These are phyloP conservation scores for Hansenula lynferdii DNA, from an alignment of 1,139 yeast species.

Conservation along the genomic window DNA sequence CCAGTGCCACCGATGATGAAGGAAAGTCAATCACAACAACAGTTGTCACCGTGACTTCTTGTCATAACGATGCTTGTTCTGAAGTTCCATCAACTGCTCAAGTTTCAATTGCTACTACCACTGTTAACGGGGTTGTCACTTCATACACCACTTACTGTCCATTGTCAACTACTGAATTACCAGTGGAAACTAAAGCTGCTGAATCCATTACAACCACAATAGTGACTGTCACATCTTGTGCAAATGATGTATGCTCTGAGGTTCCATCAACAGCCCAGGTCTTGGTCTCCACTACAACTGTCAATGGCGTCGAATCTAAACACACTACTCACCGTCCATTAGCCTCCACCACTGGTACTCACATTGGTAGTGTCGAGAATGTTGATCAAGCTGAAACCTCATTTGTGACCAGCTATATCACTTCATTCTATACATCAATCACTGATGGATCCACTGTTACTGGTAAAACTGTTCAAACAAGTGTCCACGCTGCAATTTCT, in stretches of 20 bases:
- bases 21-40: conserved; percentile 17
- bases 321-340: conserved; percentile 27
- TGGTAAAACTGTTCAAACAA: too few relatives aligned
- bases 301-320: conserved; percentile 3
- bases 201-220: background rate
- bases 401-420: conserved; percentile 10
- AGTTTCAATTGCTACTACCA: conserved; percentile 12
- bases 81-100: conserved; percentile 3
- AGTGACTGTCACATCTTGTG: conserved; percentile 12
- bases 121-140: conserved; percentile 7
- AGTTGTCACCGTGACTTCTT: conserved; percentile 10
- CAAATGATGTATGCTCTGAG: conserved; percentile 23
- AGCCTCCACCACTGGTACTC: background rate
- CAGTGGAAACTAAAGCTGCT: background rate
- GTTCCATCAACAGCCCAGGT: conserved; percentile 2
- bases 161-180: conserved; percentile 4
- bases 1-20: conserved; percentile 19
- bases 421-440: too few relatives aligned
- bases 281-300: conserved; percentile 13
- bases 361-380: too few relatives aligned
- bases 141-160: conserved; percentile 26
- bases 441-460: too few relatives aligned
- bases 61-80: conserved; percentile 23
- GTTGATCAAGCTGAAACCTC: background rate
- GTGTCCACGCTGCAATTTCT: too few relatives aligned